A percentile compares a stretch with the other conserved stretches of the same genome.
These are phyloP conservation scores for Coccinonectria pachysandricola DNA, from an alignment of 2,329 filamentous ascomycete species.

Conservation along the genomic window DNA sequence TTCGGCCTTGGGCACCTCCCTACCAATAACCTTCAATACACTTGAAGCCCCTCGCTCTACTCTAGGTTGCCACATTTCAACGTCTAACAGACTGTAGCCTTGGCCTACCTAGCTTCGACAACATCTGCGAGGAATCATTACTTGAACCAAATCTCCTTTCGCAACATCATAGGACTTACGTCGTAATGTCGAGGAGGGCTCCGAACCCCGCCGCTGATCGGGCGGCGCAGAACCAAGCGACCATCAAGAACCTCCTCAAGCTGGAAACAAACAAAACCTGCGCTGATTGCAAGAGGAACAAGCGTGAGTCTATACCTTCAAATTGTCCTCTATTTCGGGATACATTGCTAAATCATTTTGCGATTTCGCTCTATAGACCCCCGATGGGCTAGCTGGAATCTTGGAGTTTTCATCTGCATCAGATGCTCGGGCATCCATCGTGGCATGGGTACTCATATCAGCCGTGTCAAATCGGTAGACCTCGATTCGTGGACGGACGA, in stretches of 20 bases:
- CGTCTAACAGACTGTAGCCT: too few relatives aligned
- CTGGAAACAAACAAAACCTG: slow-evolving; percentile 93
- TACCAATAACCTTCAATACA: slow-evolving; percentile 7
- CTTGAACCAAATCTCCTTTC: too few relatives aligned
- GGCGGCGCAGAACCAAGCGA: slow-evolving; percentile 85
- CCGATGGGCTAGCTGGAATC: slow-evolving; percentile 98
- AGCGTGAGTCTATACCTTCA: slow-evolving; percentile 64
- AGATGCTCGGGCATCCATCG: slow-evolving; percentile 97
- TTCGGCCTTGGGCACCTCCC: slow-evolving; percentile 21
- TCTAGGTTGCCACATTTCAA: slow-evolving; percentile 18
- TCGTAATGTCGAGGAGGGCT: slow-evolving; percentile 74
- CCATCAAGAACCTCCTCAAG: slow-evolving; percentile 91
- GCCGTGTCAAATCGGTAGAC: slow-evolving; percentile 94
- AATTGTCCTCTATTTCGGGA: too few relatives aligned
- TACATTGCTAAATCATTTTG: too few relatives aligned
- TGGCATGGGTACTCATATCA: slow-evolving; percentile 98
- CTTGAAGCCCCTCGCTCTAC: slow-evolving; percentile 6
- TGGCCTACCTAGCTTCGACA: too few relatives aligned
- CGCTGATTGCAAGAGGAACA: slow-evolving; percentile 98
- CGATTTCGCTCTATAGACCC: slow-evolving; percentile 67
- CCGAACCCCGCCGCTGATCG: slow-evolving; percentile 73
- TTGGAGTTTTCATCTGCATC: slow-evolving; percentile 96
- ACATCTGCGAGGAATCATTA: too few relatives aligned
- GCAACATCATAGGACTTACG: too few relatives aligned
- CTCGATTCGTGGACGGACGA: slow-evolving; percentile 98